phyloP scores from a whole-genome alignment of 179 eudicot genomes.

The Spinacia oleracea region DNA sequence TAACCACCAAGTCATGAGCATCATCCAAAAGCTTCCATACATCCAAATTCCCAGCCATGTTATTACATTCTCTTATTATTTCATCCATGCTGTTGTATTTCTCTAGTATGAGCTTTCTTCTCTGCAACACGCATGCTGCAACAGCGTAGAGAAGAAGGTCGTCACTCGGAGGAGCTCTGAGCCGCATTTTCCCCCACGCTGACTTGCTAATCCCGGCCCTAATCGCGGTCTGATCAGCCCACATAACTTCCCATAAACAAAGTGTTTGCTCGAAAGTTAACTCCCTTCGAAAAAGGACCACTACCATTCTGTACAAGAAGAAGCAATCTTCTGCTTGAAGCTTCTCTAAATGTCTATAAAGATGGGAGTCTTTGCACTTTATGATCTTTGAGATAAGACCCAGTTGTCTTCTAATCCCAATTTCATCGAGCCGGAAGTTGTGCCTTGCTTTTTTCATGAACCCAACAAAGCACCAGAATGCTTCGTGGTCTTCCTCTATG shows the following conservation, averaged over 20 bases:
- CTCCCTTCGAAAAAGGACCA: slow-evolving; percentile 84
- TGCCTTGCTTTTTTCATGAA: slow-evolving; percentile 93
- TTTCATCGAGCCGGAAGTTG: slow-evolving; percentile 87
- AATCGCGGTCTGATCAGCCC: slow-evolving; percentile 92
- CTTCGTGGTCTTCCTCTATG: slow-evolving; percentile 76
- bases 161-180: slow-evolving; percentile 87
- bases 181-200: slow-evolving; percentile 83
- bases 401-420: slow-evolving; percentile 79
- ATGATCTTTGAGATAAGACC: slow-evolving; percentile 73
- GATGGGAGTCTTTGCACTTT: slow-evolving; percentile 80
- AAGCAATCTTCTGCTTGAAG: slow-evolving; percentile 92
- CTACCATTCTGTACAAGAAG: slow-evolving; percentile 93
- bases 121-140: slow-evolving; percentile 88
- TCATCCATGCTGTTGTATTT: slow-evolving; percentile 89
- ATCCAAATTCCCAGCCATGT: slow-evolving; percentile 87
- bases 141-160: slow-evolving; percentile 79
- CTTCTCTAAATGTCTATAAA: slow-evolving; percentile 82
- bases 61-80: slow-evolving; percentile 81
- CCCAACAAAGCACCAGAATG: slow-evolving; percentile 96
- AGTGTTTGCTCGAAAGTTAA: slow-evolving; percentile 79
- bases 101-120: slow-evolving; percentile 84
- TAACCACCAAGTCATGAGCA: slow-evolving; percentile 80
- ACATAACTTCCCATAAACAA: slow-evolving; percentile 94
- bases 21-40: slow-evolving; percentile 92
- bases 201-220: slow-evolving; percentile 81